A percentile compares a stretch with the other conserved stretches of the same genome.
Evolutionary conservation across 306 rosid species (phyloP).

Genomic region (Rubus idaeus): DNA sequence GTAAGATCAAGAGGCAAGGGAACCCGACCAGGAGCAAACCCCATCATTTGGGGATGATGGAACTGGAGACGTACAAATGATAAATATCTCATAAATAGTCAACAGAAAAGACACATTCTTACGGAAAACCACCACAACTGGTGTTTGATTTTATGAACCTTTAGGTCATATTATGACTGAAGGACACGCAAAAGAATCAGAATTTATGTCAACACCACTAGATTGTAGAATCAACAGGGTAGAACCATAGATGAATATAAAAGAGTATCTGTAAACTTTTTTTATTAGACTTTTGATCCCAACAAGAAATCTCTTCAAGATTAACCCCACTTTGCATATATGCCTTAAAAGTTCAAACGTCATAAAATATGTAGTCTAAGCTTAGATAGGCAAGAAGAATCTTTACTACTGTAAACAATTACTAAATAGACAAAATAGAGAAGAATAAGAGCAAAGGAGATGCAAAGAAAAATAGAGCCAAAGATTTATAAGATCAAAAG

Average conservation of each 20-base stretch:
- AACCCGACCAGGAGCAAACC: conserved; percentile 44
- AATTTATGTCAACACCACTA: conserved; percentile 20
- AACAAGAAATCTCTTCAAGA: conserved; percentile 8
- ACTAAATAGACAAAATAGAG: conserved; percentile 16
- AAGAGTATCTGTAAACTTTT: conserved; percentile 10
- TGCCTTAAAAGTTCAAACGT: not conserved
- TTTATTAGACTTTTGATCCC: conserved; percentile 11
- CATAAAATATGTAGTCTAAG: conserved; percentile 8
- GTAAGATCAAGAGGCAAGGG: conserved; percentile 50
- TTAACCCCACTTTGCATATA: conserved; percentile 20
- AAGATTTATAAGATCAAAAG: conserved; percentile 16
- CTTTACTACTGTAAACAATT: conserved; percentile 22
- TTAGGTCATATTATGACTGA: conserved; percentile 4
- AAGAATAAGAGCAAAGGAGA: conserved; percentile 43
- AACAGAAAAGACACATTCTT: conserved; percentile 22
- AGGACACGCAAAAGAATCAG: conserved; percentile 17
- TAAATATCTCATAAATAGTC: conserved; percentile 24
- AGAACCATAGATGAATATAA: conserved; percentile 17
- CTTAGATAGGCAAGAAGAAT: conserved; percentile 16
- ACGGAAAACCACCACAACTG: not conserved
- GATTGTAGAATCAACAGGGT: conserved; percentile 24
- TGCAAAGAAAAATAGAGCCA: conserved; percentile 19
- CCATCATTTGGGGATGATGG: conserved; percentile 46
- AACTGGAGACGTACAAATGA: conserved; percentile 27
- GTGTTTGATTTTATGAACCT: not conserved